phyloP scores from a whole-genome alignment of 139 green algal genomes.

The Chlorella ohadii region DNA sequence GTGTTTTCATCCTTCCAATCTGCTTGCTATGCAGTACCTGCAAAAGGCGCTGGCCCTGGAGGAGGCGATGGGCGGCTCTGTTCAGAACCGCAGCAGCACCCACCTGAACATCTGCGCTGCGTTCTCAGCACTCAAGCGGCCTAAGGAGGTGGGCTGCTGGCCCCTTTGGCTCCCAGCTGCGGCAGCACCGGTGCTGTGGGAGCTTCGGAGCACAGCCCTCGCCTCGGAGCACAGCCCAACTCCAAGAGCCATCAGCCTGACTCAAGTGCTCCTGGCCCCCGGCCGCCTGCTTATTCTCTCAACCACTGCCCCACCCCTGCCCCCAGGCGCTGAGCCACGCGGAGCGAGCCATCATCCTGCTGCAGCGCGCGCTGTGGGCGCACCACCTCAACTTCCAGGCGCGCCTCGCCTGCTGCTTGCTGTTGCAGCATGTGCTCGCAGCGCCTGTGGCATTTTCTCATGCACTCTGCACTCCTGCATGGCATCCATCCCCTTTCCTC shows the following conservation, averaged over 20 bases:
- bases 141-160: conserved; percentile 23
- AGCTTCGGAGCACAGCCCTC: too few relatives aligned
- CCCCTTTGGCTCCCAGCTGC: neutral
- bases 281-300: neutral
- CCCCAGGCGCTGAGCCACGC: conserved; percentile 40
- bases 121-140: conserved; percentile 29
- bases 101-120: conserved; percentile 53
- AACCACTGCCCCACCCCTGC: neutral
- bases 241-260: too few relatives aligned
- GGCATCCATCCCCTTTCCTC: too few relatives aligned
- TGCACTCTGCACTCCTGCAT: too few relatives aligned
- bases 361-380: conserved; percentile 36
- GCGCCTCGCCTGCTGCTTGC: neutral
- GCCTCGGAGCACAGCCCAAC: too few relatives aligned
- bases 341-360: conserved; percentile 45
- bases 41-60: conserved; percentile 42
- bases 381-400: conserved; percentile 19
- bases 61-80: conserved; percentile 15
- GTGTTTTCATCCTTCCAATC: too few relatives aligned
- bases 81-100: conserved; percentile 37
- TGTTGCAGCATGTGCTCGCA: too few relatives aligned
- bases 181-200: too few relatives aligned
- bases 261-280: neutral
- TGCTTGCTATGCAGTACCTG: conserved; percentile 35
- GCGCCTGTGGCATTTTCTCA: too few relatives aligned